These are phyloP conservation scores for Fusarium equiseti DNA, from an alignment of 2,329 filamentous ascomycete species.

Conservation along the genomic window DNA sequence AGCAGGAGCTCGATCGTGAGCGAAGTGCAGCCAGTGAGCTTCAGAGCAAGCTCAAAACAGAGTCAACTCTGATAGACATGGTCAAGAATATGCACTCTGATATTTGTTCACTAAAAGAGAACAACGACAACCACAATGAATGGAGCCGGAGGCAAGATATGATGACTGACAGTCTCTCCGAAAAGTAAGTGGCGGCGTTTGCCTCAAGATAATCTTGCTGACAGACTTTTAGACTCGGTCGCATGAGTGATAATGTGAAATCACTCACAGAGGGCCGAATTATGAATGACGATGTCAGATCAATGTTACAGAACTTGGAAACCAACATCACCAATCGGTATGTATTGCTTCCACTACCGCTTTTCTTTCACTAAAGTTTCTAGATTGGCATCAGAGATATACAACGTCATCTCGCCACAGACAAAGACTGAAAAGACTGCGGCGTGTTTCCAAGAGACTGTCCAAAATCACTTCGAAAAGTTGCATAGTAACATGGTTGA, in stretches of 20 bases:
- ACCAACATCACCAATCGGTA: constrained; percentile 39
- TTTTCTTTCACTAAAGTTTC: neutral
- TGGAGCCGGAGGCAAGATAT: constrained; percentile 10
- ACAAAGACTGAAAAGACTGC: constrained; percentile 16
- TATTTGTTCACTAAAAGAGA: constrained; percentile 35
- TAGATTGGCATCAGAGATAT: constrained; percentile 36
- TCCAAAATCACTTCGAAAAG: constrained; percentile 13
- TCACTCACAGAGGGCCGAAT: neutral
- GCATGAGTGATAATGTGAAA: constrained; percentile 20
- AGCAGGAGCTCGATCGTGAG: constrained; percentile 29
- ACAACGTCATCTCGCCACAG: constrained; percentile 25
- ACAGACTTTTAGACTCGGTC: constrained; percentile 30
- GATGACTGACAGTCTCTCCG: constrained; percentile 19
- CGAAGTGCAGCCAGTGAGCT: constrained; percentile 17
- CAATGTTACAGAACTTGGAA: constrained; percentile 26
- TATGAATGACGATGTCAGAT: constrained; percentile 2
- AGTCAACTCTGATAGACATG: constrained; percentile 20
- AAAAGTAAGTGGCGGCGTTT: constrained; percentile 33
- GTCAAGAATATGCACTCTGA: constrained; percentile 34
- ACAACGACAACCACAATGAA: constrained; percentile 2
- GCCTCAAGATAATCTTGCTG: neutral
- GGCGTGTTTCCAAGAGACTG: constrained; percentile 4
- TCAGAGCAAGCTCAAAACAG: constrained; percentile 24
- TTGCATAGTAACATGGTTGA: constrained; percentile 11
- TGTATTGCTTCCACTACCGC: neutral